phyloP scores from a whole-genome alignment of 108 stramenopile species.

The Skeletonema potamos region DNA sequence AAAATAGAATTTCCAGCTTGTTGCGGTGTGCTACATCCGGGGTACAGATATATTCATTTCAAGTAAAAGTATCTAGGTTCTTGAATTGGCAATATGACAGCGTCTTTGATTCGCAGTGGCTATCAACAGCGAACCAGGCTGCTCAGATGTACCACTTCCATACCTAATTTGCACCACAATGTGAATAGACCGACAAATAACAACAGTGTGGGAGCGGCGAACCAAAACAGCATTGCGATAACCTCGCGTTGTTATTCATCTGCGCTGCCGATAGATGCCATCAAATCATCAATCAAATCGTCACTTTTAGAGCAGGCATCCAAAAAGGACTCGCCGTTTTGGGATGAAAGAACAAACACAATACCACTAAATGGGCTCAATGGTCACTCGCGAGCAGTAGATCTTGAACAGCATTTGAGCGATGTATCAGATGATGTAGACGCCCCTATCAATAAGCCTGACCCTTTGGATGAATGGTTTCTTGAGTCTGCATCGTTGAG shows the following conservation, averaged over 20 bases:
- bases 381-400: conserved; percentile 15
- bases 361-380: conserved; percentile 27
- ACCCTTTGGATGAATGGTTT: conserved; percentile 80
- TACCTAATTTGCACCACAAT: not conserved
- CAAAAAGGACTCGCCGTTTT: conserved; percentile 63
- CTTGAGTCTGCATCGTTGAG: conserved; percentile 43
- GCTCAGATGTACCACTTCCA: not conserved
- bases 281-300: conserved; percentile 73
- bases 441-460: conserved; percentile 53
- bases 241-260: conserved; percentile 28
- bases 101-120: not conserved
- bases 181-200: not conserved
- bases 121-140: not conserved
- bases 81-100: not conserved
- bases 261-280: conserved; percentile 46
- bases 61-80: not conserved
- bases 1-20: not conserved
- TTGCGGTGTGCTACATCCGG: not conserved
- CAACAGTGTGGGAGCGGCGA: not conserved
- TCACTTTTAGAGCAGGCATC: conserved; percentile 72
- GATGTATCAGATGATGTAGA: conserved; percentile 40
- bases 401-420: conserved; percentile 33
- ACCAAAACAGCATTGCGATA: not conserved
- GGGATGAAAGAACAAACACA: conserved; percentile 44
- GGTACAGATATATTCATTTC: not conserved